Conservation (phyloP, 2,329 filamentous ascomycete species). For the Esteya vermicola region DNA sequence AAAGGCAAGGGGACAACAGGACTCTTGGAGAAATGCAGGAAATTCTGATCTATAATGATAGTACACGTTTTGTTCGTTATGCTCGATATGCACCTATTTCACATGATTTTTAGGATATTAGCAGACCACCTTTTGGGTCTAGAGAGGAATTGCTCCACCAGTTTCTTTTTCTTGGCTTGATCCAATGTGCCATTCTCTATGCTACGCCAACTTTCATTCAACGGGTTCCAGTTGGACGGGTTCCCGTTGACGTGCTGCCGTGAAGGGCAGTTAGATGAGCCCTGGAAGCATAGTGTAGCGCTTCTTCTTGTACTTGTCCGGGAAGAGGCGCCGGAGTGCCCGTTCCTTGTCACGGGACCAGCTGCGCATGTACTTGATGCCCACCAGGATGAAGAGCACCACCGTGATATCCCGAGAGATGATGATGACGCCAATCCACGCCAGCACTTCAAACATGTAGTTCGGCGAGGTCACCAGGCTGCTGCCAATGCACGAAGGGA, state of each 20-base stretch:
- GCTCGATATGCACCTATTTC: too few species aligned
- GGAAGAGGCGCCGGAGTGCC: constrained; percentile 80
- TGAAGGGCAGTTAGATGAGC: constrained; percentile 37
- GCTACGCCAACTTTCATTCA: too few species aligned
- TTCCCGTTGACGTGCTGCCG: too few species aligned
- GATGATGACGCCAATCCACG: constrained; percentile 73
- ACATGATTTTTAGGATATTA: too few species aligned
- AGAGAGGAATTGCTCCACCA: too few species aligned
- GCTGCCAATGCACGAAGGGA: constrained; percentile 78
- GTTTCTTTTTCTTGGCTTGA: too few species aligned
- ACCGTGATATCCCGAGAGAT: constrained; percentile 70
- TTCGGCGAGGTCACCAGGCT: constrained; percentile 85
- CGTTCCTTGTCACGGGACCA: constrained; percentile 92
- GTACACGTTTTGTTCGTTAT: not conserved
- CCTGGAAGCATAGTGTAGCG: constrained; percentile 69
- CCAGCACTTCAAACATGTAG: constrained; percentile 83
- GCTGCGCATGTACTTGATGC: constrained; percentile 62
- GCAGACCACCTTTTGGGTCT: too few species aligned
- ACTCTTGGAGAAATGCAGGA: too few species aligned
- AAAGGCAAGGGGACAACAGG: not conserved
- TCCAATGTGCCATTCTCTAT: too few species aligned
- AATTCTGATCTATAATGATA: too few species aligned
- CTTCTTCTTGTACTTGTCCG: constrained; percentile 93
- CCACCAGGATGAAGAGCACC: constrained; percentile 59
- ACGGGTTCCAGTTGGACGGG: not conserved